A percentile compares a stretch with the other conserved stretches of the same genome.
phyloP scores from a whole-genome alignment of 805 yeast species.

The Nadsonia fulvescens region DNA sequence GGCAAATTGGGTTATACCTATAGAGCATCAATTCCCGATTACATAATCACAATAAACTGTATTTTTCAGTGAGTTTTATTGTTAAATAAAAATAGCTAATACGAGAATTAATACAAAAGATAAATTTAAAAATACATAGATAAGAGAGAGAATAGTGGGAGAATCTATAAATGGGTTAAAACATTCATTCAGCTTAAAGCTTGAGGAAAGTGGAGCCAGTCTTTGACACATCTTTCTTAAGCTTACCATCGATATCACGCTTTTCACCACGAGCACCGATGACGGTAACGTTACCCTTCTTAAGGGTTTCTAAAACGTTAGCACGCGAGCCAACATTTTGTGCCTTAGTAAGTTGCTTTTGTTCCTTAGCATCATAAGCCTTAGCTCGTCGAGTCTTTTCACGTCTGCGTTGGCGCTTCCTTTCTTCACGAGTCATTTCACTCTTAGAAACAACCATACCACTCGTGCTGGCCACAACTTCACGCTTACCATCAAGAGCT shows the following conservation, averaged over 20 bases:
- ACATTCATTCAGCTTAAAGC: no score
- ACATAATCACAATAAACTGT: no score
- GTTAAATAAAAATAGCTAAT: no score
- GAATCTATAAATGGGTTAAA: no score
- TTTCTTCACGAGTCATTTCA: conserved; percentile 71
- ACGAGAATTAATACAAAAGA: no score
- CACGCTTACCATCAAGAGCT: conserved; percentile 23
- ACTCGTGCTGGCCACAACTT: conserved; percentile 45
- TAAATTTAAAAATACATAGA: no score
- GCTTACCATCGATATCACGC: conserved; percentile 54
- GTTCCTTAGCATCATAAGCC: conserved; percentile 21
- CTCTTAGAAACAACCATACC: conserved; percentile 69
- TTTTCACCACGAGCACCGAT: conserved; percentile 61
- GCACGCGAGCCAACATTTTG: conserved; percentile 38
- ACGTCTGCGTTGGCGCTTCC: conserved; percentile 72
- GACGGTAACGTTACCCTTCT: conserved; percentile 61
- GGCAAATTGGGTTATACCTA: no score
- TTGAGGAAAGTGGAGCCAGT: no score
- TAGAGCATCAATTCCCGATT: no score
- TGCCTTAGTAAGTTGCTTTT: conserved; percentile 18
- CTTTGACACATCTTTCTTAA: conserved; percentile 30
- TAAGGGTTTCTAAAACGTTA: conserved; percentile 51
- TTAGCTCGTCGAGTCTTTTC: conserved; percentile 65
- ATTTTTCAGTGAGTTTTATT: no score
- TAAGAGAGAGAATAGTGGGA: no score